Evolutionary conservation across 495 filamentous ascomycete genomes (phyloP), one percentile per base, ranked within the genome.

Genomic region (Penicillium macrosclerotiorum): DNA sequence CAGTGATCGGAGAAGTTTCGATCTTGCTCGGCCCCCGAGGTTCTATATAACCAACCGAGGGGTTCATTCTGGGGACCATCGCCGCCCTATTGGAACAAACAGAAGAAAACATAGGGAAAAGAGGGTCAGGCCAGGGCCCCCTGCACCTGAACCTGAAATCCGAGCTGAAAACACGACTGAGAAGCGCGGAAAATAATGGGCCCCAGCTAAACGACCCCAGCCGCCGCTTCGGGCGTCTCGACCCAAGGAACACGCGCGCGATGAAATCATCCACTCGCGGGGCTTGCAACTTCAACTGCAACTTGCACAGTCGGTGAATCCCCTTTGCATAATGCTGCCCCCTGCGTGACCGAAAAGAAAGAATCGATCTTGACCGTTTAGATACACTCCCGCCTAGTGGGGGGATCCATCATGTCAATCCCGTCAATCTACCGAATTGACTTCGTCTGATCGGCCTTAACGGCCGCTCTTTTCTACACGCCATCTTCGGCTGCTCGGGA

Each of bases 241-340:
- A 52, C 42, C 54, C 54, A 49, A 34, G 45, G 49, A 43, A 39
- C 29, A 7, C 4, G 22, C 13, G n/a, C 7, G 20, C 39, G 31
- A 55, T 59, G 56, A 59, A 50, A 55, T 55, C 56, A 59, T 59
- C 18, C 37, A 54, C 46, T 49, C 42, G 36, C 27, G 11, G 31
- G 11, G 31, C 31, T 34, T 17, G 5, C 12, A 34, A n/a, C n/a
- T n/a, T n/a, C n/a, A n/a, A n/a, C n/a, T n/a, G n/a, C n/a, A n/a
- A n/a, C n/a, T n/a, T n/a, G n/a, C n/a, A n/a, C n/a, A n/a, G n/a
- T n/a, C n/a, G n/a, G n/a, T n/a, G n/a, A n/a, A n/a, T n/a, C n/a
- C n/a, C n/a, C n/a, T n/a, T n/a, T n/a, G n/a, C n/a, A n/a, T n/a
- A n/a, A n/a, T n/a, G n/a, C n/a, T n/a, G n/a, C n/a, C n/a, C n/a